Conservation (phyloP, 768 basidiomycete genomes). For the Hypsizygus marmoreus region DNA sequence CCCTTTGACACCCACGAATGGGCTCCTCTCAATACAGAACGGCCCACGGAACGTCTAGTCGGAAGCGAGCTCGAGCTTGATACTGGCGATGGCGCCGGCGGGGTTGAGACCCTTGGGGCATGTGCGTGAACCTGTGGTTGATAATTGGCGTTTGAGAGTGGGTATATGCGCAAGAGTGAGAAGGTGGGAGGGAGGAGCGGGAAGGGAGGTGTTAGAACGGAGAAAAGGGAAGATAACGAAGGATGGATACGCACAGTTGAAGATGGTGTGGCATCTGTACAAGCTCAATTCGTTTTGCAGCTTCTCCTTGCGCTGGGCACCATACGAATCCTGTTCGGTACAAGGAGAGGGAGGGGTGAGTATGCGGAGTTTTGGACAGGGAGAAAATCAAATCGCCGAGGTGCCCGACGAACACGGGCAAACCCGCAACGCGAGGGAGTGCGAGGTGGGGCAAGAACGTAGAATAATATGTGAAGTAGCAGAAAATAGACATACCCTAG, state of each 20-base stretch:
- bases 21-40: too few species aligned
- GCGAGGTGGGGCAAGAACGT: too few species aligned
- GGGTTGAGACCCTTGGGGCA: conserved; percentile 98
- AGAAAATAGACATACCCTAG: conserved; percentile 58
- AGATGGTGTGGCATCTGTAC: conserved; percentile 98
- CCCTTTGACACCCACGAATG: too few species aligned
- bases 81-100: conserved; percentile 87
- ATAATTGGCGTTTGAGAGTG: background rate
- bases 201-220: background rate
- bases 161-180: background rate
- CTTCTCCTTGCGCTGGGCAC: conserved; percentile 81
- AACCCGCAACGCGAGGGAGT: too few species aligned
- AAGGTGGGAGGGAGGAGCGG: background rate
- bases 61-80: conserved; percentile 86
- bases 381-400: too few species aligned
- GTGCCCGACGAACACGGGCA: conserved; percentile 2
- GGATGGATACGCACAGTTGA: conserved; percentile 71
- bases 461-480: background rate
- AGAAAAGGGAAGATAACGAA: background rate
- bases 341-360: background rate
- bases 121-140: conserved; percentile 73
- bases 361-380: background rate
- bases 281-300: conserved; percentile 95
- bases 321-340: conserved; percentile 79
- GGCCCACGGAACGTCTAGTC: conserved; percentile 60